Evolutionary conservation across 2,329 filamentous ascomycete species (phyloP).

Genomic region (Colletotrichum simmondsii): DNA sequence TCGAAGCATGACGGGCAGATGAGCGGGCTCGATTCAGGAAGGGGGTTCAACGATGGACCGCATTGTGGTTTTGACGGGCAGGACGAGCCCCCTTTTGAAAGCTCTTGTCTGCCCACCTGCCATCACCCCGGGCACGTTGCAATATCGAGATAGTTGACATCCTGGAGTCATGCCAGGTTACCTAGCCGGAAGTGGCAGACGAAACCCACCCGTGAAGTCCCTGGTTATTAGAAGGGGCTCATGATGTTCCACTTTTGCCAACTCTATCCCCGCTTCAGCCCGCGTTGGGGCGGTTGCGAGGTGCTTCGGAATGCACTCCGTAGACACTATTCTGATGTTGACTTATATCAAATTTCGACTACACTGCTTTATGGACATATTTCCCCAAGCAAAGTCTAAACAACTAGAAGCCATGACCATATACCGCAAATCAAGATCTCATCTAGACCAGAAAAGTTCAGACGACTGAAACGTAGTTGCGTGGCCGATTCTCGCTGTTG

Average conservation of each 20-base stretch:
- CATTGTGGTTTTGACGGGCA: slow-evolving; percentile 15
- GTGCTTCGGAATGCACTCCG: neutral
- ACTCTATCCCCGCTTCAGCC: slow-evolving; percentile 26
- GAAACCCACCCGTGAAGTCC: slow-evolving; percentile 26
- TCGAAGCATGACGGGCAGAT: slow-evolving; percentile 29
- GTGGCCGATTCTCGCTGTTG: neutral
- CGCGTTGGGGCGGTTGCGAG: neutral
- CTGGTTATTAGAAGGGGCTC: slow-evolving; percentile 31
- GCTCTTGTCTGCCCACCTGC: slow-evolving; percentile 8
- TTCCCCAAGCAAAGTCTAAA: neutral
- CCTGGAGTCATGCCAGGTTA: slow-evolving; percentile 16
- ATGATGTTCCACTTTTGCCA: slow-evolving; percentile 24
- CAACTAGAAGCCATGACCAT: neutral
- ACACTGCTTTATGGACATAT: neutral
- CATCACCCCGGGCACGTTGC: slow-evolving; percentile 6
- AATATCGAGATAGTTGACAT: slow-evolving; percentile 23
- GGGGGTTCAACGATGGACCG: neutral
- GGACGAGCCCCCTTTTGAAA: slow-evolving; percentile 23
- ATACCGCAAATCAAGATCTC: neutral
- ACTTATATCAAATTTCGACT: neutral
- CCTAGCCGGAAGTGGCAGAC: slow-evolving; percentile 16
- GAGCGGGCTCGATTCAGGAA: neutral
- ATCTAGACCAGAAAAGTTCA: neutral
- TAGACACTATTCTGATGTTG: neutral
- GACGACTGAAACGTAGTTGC: neutral